Percentiles rank a stretch among this genome's conserved stretches.
Conservation (phyloP, 2,329 filamentous ascomycete genomes). For the Drechslerella stenobrocha region DNA sequence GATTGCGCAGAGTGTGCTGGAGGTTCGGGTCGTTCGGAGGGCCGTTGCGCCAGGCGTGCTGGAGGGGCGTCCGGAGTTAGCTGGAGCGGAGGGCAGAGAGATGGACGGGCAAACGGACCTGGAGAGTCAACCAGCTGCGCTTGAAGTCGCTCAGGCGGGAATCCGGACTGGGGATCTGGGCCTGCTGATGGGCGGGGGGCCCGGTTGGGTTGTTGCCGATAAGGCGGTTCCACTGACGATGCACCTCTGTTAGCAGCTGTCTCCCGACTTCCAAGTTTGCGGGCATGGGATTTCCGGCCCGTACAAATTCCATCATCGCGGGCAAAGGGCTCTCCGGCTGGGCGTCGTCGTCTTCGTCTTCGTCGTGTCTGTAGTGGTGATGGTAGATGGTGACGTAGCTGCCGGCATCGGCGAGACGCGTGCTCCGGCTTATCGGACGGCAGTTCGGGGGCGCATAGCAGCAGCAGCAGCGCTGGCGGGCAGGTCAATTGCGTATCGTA, state of each 20-base stretch:
- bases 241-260: neutral
- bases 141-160: conserved; percentile 52
- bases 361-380: no score
- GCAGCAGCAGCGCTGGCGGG: neutral
- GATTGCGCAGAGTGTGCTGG: conserved; percentile 50
- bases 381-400: neutral
- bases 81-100: neutral
- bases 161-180: conserved; percentile 50
- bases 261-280: neutral
- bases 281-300: neutral
- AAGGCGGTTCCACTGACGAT: conserved; percentile 52
- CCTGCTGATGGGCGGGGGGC: conserved; percentile 46
- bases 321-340: no score
- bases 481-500: no score
- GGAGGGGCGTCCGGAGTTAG: neutral
- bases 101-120: conserved; percentile 42
- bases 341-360: no score
- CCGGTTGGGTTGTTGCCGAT: conserved; percentile 49
- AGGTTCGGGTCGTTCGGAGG: conserved; percentile 51
- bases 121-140: conserved; percentile 52
- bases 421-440: conserved; percentile 3
- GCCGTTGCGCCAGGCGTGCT: conserved; percentile 53
- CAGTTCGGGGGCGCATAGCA: neutral
- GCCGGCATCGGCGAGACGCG: neutral
- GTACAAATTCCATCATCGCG: conserved; percentile 43